A percentile compares a stretch with the other conserved stretches of the same genome.
phyloP scores from a whole-genome alignment of 495 filamentous ascomycete genomes.

The Aspergillus sclerotioniger region DNA sequence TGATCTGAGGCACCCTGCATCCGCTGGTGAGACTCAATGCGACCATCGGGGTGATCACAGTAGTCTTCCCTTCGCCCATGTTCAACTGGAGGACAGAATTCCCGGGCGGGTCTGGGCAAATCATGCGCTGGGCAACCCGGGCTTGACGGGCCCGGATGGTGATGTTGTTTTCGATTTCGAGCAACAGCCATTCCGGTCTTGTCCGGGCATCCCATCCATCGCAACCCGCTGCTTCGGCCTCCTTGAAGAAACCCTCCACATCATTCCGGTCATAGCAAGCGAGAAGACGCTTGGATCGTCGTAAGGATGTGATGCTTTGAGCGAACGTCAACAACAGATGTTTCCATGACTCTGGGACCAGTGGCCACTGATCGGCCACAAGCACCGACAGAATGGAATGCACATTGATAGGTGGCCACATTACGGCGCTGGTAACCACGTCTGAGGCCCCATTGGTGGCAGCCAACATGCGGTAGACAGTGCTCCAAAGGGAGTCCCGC shows the following conservation, averaged over 20 bases:
- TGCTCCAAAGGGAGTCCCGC: background rate
- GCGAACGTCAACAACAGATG: conserved; percentile 5
- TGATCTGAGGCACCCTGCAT: conserved; percentile 50
- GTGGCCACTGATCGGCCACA: conserved; percentile 3
- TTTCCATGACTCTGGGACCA: conserved; percentile 13
- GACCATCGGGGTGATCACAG: conserved; percentile 67
- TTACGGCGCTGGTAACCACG: background rate
- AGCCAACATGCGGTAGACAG: background rate
- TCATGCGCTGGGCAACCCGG: conserved; percentile 59
- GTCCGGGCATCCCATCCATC: conserved; percentile 4
- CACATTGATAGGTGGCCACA: conserved; percentile 10
- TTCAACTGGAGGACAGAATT: conserved; percentile 69
- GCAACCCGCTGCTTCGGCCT: conserved; percentile 5
- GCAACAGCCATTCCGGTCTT: conserved; percentile 55
- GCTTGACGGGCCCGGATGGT: conserved; percentile 60
- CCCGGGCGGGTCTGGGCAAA: conserved; percentile 23
- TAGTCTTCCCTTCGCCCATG: conserved; percentile 76
- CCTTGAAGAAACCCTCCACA: conserved; percentile 13
- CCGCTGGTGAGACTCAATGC: conserved; percentile 54
- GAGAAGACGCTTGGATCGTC: conserved; percentile 9
- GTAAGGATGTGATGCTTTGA: conserved; percentile 8
- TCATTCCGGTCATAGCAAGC: conserved; percentile 9
- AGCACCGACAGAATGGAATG: conserved; percentile 10
- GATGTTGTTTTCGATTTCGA: conserved; percentile 65
- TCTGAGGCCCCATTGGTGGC: background rate